Evolutionary conservation across 495 filamentous ascomycete species (phyloP).

Genomic region (Penicillium turbatum): DNA sequence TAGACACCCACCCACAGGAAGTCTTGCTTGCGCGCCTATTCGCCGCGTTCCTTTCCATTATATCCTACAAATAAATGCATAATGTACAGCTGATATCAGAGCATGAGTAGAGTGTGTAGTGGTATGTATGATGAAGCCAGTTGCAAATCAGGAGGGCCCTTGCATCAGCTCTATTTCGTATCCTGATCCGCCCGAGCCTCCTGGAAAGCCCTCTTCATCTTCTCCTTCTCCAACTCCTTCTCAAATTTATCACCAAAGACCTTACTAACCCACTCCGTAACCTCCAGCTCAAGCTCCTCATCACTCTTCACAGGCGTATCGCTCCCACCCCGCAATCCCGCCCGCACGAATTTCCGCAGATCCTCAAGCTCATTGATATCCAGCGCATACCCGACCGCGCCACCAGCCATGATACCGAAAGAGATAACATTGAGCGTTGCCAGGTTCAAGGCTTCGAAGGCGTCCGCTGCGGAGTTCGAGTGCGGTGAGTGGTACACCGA

Average conservation of each 20-base stretch:
- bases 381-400: conserved; percentile 64
- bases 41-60: not conserved
- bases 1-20: not conserved
- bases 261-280: conserved; percentile 67
- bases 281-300: conserved; percentile 59
- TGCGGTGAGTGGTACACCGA: conserved; percentile 43
- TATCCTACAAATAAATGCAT: not conserved
- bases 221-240: conserved; percentile 36
- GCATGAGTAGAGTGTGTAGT: conserved; percentile 12
- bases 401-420: conserved; percentile 62
- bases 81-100: conserved; percentile 24
- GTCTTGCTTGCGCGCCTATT: not conserved
- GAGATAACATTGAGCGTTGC: conserved; percentile 76
- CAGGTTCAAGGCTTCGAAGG: conserved; percentile 73
- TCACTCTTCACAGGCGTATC: conserved; percentile 37
- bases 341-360: conserved; percentile 51
- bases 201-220: conserved; percentile 24
- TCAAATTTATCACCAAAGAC: conserved; percentile 54
- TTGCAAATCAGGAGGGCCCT: not conserved
- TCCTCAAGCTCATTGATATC: conserved; percentile 71
- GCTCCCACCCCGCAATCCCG: conserved; percentile 40
- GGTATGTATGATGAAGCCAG: not conserved
- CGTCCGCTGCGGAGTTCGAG: conserved; percentile 57
- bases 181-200: conserved; percentile 8
- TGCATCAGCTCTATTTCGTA: conserved; percentile 12